Conservation (phyloP, 352 stramenopile species). For the Globisporangium mamillatum region DNA sequence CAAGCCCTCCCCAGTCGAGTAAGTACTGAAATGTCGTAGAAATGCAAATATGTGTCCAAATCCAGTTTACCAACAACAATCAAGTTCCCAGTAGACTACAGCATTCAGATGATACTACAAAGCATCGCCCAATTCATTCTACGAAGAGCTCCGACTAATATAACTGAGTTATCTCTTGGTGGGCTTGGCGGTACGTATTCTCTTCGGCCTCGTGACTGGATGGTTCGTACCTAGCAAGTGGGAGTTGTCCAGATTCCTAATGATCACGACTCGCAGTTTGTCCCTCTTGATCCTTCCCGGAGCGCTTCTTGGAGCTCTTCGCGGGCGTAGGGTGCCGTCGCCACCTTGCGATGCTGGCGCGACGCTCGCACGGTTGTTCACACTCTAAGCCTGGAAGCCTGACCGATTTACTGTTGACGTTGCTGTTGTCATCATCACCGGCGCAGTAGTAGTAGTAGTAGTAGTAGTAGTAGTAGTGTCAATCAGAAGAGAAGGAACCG, state of each 20-base stretch:
- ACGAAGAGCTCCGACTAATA: neutral
- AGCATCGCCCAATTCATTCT: no score
- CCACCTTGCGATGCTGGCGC: neutral
- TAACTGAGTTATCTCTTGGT: neutral
- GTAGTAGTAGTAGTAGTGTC: no score
- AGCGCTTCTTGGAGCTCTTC: neutral
- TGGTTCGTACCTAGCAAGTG: slow-evolving; percentile 27
- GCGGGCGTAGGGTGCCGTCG: no score
- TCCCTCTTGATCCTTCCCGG: neutral
- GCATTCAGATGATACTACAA: neutral
- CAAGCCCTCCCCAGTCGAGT: neutral
- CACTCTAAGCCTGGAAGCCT: no score
- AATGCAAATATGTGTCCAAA: neutral
- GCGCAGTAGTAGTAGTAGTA: no score
- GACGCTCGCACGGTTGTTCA: neutral
- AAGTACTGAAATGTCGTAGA: neutral
- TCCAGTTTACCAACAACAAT: neutral
- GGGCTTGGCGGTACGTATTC: neutral
- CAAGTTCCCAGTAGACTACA: neutral
- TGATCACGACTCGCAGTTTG: slow-evolving; percentile 21
- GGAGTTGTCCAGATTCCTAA: slow-evolving; percentile 36
- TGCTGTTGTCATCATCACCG: slow-evolving; percentile 13
- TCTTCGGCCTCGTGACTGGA: neutral
- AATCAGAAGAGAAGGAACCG: no score
- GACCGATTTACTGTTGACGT: neutral